Base-by-base conservation (phyloP, 1,284 basidiomycete genomes). In the Tetrapyrgos nigripes region DNA sequence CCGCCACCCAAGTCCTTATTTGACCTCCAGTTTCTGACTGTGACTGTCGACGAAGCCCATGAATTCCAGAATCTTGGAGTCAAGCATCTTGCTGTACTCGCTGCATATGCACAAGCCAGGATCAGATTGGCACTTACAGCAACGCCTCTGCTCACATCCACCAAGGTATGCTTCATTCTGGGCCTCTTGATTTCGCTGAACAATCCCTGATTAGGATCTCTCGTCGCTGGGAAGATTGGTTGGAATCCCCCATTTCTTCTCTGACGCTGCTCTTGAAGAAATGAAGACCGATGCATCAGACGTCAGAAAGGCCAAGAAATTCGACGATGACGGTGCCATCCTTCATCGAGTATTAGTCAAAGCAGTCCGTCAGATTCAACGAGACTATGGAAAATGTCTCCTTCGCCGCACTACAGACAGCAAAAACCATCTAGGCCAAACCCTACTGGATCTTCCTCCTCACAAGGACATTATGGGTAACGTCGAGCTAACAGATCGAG, bases 71-170 rank as follows among this genome's bases (percentile, higher is more conserved):
- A 75, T 40, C 4, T 24, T 0, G 68, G 70, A 0, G 21, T 50
- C 0, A 66, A 63, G 33, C 72, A 75, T 14, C 29, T 47, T 0
- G 55, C 68, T 2, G 60, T 56, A 0, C 57, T 76, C 21, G 19
- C 55, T 3, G 61, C 53, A 0, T 60, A 60, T 17, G 55, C 73
- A 17, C 60, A 65, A 11, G 57, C 60, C 0, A 19, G 4, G 0
- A 23, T 74, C 0, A 43, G 64, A 2, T 4, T 76, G 0, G 49
- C 68, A 1, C 60, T 74, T 59, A 75, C 75, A 1, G 74, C 70
- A 0, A 76, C 76, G 0, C 76, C 74, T 0, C 62, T 77, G 2
- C 68, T 70, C 21, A 76, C 74, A 1, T 62, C 65, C 0, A 63
- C 67, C 0, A 70, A 68, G 59, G 75, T 76, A 48, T 35, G 66